Evolutionary conservation across 495 filamentous ascomycete genomes (phyloP).

Genomic region (Hypoxylon cercidicola): DNA sequence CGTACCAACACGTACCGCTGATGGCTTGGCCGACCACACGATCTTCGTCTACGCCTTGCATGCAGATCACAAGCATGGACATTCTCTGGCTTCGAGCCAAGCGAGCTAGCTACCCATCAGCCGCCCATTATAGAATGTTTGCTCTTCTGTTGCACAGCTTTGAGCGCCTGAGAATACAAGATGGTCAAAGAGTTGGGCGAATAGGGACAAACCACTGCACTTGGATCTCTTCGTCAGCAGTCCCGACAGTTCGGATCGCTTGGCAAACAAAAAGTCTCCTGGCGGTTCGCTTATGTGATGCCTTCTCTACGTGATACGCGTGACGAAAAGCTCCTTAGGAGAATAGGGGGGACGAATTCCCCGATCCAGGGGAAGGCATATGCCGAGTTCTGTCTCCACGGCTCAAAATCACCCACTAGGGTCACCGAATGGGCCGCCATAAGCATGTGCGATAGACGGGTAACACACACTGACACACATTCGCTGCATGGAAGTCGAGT

Average conservation of each 20-base stretch:
- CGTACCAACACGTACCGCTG: background rate
- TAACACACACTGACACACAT: background rate
- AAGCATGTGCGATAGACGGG: slow-evolving; percentile 1
- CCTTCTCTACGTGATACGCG: slow-evolving; percentile 19
- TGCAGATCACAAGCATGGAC: background rate
- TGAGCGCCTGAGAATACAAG: slow-evolving; percentile 15
- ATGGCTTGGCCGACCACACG: background rate
- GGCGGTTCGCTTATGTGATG: slow-evolving; percentile 27
- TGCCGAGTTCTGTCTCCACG: background rate
- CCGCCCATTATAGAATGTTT: slow-evolving; percentile 15
- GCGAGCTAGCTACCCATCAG: slow-evolving; percentile 5
- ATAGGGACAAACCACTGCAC: slow-evolving; percentile 17
- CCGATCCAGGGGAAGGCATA: slow-evolving; percentile 8
- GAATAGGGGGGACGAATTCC: background rate
- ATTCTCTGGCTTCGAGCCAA: background rate
- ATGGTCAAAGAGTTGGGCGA: background rate
- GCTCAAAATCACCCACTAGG: slow-evolving; percentile 2
- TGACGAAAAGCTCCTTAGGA: slow-evolving; percentile 24
- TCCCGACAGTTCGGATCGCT: slow-evolving; percentile 34
- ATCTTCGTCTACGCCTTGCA: background rate
- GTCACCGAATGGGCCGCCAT: slow-evolving; percentile 9
- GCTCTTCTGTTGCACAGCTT: slow-evolving; percentile 6
- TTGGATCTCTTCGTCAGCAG: background rate
- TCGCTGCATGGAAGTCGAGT: slow-evolving; percentile 6
- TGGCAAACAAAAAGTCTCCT: slow-evolving; percentile 18